Evolutionary conservation across 1,284 basidiomycete genomes (phyloP).

Genomic region (Peniophora sp.): DNA sequence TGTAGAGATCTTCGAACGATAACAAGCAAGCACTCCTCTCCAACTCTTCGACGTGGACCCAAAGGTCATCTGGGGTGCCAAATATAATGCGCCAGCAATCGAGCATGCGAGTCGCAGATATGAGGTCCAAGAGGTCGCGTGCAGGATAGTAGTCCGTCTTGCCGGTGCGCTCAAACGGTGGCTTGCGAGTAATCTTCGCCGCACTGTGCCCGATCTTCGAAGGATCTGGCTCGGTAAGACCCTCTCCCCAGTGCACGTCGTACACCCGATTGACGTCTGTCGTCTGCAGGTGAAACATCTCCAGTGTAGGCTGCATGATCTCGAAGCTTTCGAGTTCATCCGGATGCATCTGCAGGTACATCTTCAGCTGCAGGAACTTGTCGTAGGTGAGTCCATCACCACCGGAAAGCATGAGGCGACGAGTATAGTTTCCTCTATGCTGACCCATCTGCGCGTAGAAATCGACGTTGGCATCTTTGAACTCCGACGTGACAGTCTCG

Average conservation of each 20-base stretch:
- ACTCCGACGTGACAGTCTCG: conserved; percentile 20
- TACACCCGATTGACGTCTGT: not conserved
- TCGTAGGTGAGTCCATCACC: conserved; percentile 29
- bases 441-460: conserved; percentile 23
- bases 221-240: not conserved
- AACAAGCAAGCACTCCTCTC: not conserved
- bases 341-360: conserved; percentile 22
- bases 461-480: conserved; percentile 21
- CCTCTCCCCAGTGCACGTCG: not conserved
- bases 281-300: not conserved
- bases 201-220: not conserved
- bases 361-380: conserved; percentile 19
- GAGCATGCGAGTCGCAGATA: not conserved
- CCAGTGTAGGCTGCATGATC: not conserved
- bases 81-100: not conserved
- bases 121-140: not conserved
- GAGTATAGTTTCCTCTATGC: conserved; percentile 4
- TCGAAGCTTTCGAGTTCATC: conserved; percentile 15
- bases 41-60: not conserved
- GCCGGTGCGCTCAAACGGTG: not conserved
- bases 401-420: conserved; percentile 14
- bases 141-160: not conserved
- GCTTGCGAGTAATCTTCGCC: not conserved
- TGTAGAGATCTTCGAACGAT: not conserved
- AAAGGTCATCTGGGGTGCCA: not conserved